Evolutionary conservation across 2,329 filamentous ascomycete genomes (phyloP), one percentile per base, ranked within the genome.

Genomic region (Immersiporthe knoxdaviesiana): DNA sequence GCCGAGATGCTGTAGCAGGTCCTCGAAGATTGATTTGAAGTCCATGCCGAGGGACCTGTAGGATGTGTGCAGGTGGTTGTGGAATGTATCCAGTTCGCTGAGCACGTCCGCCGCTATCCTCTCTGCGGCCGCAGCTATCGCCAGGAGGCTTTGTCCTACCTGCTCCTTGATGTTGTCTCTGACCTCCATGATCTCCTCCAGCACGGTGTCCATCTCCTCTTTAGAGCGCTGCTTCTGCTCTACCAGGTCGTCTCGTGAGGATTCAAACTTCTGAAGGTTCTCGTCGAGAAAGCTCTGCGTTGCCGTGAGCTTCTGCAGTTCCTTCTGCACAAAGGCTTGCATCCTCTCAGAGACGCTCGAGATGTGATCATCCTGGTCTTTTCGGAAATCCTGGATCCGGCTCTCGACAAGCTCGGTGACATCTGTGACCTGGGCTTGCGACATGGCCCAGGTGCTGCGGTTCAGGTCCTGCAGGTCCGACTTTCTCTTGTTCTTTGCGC

Each of bases 151-250:
- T 76, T 94, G 90, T 2, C 93, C 92, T 62, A 98, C 92, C 71
- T 91, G 91, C 63, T 87, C 84, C 82, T 97, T 97, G 65, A 98
- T 93, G 66, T 92, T 90, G 77, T 97, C 92, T 30, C 95, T 89
- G 32, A 98, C 85, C n/a, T 88, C 89, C 77, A 94, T 94, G 78
- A 98, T 97, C 77, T 97, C 95, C 75, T 96, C 92, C 12, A 99
- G 84, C 1, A 97, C 91, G n/a, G 88, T 84, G 74, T 97, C 94
- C 92, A 97, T 94, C 68, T 94, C 91, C 62, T 94, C 89, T 75
- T 91, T 92, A 2, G 93, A 91, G 71, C 85, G 84, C 32, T 86
- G 83, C 68, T 90, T 91, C 75, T 92, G 90, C 56, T 87, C 83
- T 35, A 91, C 85, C 21, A 97, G 85, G 73, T 91, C 87, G 64